These are phyloP conservation scores for Ogataea allantospora DNA, from an alignment of 805 yeast genomes.

Conservation along the genomic window DNA sequence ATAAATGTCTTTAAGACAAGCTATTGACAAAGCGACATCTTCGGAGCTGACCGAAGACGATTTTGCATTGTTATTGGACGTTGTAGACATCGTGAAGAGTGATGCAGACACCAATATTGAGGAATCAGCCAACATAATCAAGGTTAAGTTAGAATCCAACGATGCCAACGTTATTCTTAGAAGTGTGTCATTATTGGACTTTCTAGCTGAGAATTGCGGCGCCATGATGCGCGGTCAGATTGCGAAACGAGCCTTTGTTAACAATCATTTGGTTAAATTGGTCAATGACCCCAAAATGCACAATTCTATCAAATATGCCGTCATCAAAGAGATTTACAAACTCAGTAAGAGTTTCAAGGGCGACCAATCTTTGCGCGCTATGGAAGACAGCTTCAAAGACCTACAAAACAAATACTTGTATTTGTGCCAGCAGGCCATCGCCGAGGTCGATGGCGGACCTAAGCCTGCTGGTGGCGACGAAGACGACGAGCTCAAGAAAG, in stretches of 20 bases:
- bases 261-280: conserved; percentile 43
- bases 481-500: conserved; percentile 78
- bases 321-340: conserved; percentile 67
- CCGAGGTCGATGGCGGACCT: conserved; percentile 28
- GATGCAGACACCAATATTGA: conserved; percentile 58
- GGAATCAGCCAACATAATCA: conserved; percentile 45
- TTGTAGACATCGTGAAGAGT: conserved; percentile 61
- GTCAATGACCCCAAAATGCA: conserved; percentile 59
- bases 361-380: conserved; percentile 76
- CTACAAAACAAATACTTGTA: conserved; percentile 44
- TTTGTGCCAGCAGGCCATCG: conserved; percentile 31
- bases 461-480: conserved; percentile 38
- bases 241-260: conserved; percentile 55
- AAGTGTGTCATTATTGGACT: conserved; percentile 51
- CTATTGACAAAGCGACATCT: conserved; percentile 56
- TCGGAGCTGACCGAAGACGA: conserved; percentile 62
- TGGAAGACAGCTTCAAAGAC: conserved; percentile 58
- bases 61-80: conserved; percentile 63
- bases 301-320: conserved; percentile 58
- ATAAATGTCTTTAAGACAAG: conserved; percentile 18
- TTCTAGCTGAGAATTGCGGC: conserved; percentile 77
- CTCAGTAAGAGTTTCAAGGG: conserved; percentile 58
- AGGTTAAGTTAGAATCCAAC: conserved; percentile 45
- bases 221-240: conserved; percentile 62
- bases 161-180: conserved; percentile 69